Evolutionary conservation across 2,329 filamentous ascomycete species (phyloP), one percentile per base, ranked within the genome.

Genomic region (Fusarium cyanostomum): DNA sequence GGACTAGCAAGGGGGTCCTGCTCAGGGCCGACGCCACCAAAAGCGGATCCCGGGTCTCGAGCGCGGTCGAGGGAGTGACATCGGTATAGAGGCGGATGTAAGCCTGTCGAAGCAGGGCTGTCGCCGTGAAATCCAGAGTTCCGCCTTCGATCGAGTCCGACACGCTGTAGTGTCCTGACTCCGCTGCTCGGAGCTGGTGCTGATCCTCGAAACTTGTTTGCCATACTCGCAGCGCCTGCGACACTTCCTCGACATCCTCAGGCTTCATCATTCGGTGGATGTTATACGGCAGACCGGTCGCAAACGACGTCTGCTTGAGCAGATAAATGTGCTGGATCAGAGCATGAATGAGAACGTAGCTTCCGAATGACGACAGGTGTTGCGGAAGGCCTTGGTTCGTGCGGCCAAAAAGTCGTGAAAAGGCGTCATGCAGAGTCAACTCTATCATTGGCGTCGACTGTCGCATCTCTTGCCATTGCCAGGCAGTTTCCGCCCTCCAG

Each of bases 241-340:
- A 78, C 3, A 86, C 81, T 46, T 86, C 83, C 33, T 86, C 84
- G 3, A 86, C 80, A 55, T 87, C 84, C 39, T 86, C 83, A 0
- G 79, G 76, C 41, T 82, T 81, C 59, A 87, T 70, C 0, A 80
- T 82, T 26, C 83, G 77, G 31, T 84, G 80, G 3, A 79, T 75
- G 16, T 83, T 83, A 52, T 82, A 85, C 1, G 80, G 78, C 3
- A 81, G 78, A 1, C 80, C 77, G 2, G 79, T 74, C 3, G 80
- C 79, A 44, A 87, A 81, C 0, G 82, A 85, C 0, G 85, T 86
- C 68, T 89, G 86, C 66, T 89, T 89, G 18, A 90, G 74, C 33
- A 91, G 79, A 71, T 89, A 92, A 13, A 92, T 88, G 60, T 91
- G 88, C 67, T 92, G 89, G 10, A 92, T 83, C 21, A 92, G 73